Evolutionary conservation across 2,329 filamentous ascomycete genomes (phyloP), one percentile per base, ranked within the genome.

Genomic region (Pseudocercospora fuligena): DNA sequence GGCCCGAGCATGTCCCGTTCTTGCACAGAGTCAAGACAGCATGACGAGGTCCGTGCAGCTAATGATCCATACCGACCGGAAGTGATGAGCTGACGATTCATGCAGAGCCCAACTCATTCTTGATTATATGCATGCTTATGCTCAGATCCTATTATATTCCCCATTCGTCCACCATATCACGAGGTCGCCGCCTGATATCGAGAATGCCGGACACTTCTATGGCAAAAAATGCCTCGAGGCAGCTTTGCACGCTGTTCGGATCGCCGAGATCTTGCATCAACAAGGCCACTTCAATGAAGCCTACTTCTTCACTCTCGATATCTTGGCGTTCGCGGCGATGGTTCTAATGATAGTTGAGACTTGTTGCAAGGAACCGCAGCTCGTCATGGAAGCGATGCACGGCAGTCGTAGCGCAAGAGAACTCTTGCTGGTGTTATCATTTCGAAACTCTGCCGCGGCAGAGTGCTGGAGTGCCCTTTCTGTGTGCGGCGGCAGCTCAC

Each of bases 131-230:
- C 62, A 66, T 51, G 64, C 64, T 12, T 67, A 70, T 33, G 66
- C 65, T 21, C 65, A 70, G 31, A 46, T 72, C 14, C 33, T 70
- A 3, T 43, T 72, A 25, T 70, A 63, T 43, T 61, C 64, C 14
- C 70, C 69, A 5, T 72, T 70, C 36, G 65, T 69, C 16, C 66
- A 70, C 43, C 62, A 70, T 56, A 60, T 70, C 5, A 53, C 63
- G 7, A 46, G 61, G 14, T 33, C 66, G 2, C 31, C 16, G 21
- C 23, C 36, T 19, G 63, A 67, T 16, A 40, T 33, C 5, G 51
- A 33, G 2, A 56, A 60, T 11, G 12, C 46, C 19, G 49, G 57
- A 16, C 64, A 66, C 33, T 16, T 31, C n/a, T 65, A 66, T 60
- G 69, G 60, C 5, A 40, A 47, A n/a, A 63, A 64, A 25, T 64